Conservation (phyloP, 1,284 basidiomycete species). For the Cryptococcus neoformans region DNA sequence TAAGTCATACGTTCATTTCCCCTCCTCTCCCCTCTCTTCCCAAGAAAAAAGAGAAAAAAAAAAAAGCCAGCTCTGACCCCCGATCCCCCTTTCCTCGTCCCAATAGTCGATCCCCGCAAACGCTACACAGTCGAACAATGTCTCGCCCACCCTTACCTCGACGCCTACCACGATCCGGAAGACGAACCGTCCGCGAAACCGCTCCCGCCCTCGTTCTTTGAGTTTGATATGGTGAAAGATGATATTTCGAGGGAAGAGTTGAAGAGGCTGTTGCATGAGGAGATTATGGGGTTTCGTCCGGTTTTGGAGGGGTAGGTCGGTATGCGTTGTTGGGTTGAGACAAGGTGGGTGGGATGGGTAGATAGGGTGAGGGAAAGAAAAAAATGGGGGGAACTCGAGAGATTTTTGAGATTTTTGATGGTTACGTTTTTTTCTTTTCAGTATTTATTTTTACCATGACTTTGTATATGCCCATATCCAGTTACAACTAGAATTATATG, state of each 20-base stretch:
- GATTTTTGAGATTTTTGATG: too few relatives aligned
- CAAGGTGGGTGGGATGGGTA: too few relatives aligned
- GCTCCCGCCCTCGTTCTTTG: constrained; percentile 86
- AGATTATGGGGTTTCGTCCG: constrained; percentile 57
- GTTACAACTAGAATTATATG: too few relatives aligned
- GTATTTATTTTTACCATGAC: too few relatives aligned
- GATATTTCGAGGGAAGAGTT: constrained; percentile 82
- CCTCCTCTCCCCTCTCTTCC: background rate
- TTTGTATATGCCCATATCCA: too few relatives aligned
- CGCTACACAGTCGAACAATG: constrained; percentile 86
- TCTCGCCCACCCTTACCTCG: constrained; percentile 85
- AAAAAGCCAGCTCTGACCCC: background rate
- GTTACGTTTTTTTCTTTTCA: too few relatives aligned
- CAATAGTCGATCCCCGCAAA: constrained; percentile 82
- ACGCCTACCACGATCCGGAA: constrained; percentile 83
- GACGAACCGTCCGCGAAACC: constrained; percentile 90
- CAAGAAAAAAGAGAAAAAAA: too few relatives aligned
- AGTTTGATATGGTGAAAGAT: constrained; percentile 92
- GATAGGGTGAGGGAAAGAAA: too few relatives aligned
- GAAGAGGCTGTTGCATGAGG: constrained; percentile 61
- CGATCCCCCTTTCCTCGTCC: too few relatives aligned
- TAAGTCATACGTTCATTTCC: background rate
- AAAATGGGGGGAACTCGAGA: too few relatives aligned
- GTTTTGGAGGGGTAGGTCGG: background rate
- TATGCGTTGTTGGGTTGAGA: too few relatives aligned